Conservation (phyloP, 2,329 filamentous ascomycete genomes). For the Talaromyces sp. region DNA sequence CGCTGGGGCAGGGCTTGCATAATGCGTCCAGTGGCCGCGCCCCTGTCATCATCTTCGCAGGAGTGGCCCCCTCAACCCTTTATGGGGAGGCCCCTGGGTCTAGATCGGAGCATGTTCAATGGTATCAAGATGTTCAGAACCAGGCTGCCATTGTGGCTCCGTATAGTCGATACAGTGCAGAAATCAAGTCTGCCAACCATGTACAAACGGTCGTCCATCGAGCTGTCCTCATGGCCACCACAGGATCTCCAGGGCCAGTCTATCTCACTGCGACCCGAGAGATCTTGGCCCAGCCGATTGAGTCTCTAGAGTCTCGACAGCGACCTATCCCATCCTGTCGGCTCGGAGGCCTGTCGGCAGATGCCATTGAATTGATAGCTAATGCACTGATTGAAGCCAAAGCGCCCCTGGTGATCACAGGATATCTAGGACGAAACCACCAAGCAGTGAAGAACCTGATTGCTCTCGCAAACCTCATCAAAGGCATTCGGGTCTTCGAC, state of each 20-base stretch:
- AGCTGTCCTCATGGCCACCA: conserved; percentile 72
- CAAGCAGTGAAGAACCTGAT: conserved; percentile 39
- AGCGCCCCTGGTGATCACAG: conserved; percentile 45
- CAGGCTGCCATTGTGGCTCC: conserved; percentile 73
- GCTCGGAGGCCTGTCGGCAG: conserved; percentile 54
- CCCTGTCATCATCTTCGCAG: conserved; percentile 71
- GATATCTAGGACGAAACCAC: conserved; percentile 44
- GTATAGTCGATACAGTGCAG: conserved; percentile 76
- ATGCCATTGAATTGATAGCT: conserved; percentile 37
- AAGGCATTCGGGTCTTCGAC: conserved; percentile 45
- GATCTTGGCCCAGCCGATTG: conserved; percentile 74
- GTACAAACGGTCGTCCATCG: conserved; percentile 83
- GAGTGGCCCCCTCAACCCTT: conserved; percentile 67
- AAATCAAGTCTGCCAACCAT: conserved; percentile 77
- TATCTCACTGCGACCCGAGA: conserved; percentile 75
- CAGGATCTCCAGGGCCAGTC: conserved; percentile 69
- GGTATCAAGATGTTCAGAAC: conserved; percentile 76
- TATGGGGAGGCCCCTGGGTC: conserved; percentile 69
- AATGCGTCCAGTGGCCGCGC: conserved; percentile 68
- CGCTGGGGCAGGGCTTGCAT: conserved; percentile 70
- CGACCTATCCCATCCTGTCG: conserved; percentile 63
- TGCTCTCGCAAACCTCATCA: conserved; percentile 41
- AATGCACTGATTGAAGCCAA: conserved; percentile 39
- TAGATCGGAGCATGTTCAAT: conserved; percentile 76
- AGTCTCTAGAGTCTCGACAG: conserved; percentile 62